These are phyloP conservation scores for Microbotryum scabiosae DNA, from an alignment of 1,284 basidiomycete genomes.

Conservation along the genomic window DNA sequence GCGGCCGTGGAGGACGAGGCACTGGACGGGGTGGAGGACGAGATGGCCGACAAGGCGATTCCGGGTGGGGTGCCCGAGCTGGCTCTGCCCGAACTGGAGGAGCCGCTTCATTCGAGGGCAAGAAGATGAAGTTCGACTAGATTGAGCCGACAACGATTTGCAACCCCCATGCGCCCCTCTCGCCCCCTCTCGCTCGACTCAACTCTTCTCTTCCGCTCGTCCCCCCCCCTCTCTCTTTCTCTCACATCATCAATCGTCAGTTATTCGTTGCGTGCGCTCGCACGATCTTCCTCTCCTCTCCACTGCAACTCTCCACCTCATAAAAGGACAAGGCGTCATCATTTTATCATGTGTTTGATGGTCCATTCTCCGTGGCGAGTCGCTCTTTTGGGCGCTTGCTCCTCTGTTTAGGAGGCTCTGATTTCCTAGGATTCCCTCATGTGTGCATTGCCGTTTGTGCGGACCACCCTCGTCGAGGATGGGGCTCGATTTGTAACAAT, in stretches of 20 bases:
- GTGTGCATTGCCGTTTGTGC: too few relatives aligned
- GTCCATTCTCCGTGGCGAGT: too few relatives aligned
- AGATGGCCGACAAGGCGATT: slow-evolving; percentile 36
- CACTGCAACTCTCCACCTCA: too few relatives aligned
- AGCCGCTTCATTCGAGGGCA: slow-evolving; percentile 63
- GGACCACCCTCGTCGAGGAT: too few relatives aligned
- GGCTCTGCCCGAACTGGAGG: slow-evolving; percentile 56
- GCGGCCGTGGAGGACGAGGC: slow-evolving; percentile 34
- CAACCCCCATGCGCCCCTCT: neutral
- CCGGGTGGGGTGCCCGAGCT: slow-evolving; percentile 27
- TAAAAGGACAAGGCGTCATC: too few relatives aligned
- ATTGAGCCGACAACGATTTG: neutral
- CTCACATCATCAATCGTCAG: too few relatives aligned
- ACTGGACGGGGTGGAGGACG: slow-evolving; percentile 40
- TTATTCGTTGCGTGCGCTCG: neutral
- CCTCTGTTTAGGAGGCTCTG: too few relatives aligned
- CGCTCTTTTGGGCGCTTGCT: too few relatives aligned
- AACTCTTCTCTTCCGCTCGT: neutral
- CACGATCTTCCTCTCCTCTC: too few relatives aligned
- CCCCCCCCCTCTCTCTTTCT: neutral
- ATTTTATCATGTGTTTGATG: too few relatives aligned
- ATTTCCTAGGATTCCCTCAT: too few relatives aligned
- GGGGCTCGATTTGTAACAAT: too few relatives aligned
- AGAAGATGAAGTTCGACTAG: slow-evolving; percentile 68
- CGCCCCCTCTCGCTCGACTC: neutral